A percentile compares a stretch with the other conserved stretches of the same genome.
Evolutionary conservation across 2,329 filamentous ascomycete species (phyloP).

Genomic region (Ceratocystis variospora): DNA sequence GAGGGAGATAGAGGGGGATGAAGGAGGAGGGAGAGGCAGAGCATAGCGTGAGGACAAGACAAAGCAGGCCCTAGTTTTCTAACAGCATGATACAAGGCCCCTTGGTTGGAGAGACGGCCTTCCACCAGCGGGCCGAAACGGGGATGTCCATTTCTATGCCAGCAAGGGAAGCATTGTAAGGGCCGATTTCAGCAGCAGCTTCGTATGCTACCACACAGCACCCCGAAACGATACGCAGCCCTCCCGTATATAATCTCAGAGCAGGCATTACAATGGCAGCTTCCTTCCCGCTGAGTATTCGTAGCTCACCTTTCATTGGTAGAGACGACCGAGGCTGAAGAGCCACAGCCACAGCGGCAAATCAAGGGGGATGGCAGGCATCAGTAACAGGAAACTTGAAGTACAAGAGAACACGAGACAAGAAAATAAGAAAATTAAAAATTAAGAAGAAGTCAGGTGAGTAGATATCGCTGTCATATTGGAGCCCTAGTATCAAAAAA

Average conservation of each 20-base stretch:
- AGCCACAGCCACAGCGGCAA: neutral
- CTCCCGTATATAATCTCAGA: neutral
- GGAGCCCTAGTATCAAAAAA: neutral
- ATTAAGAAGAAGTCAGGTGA: neutral
- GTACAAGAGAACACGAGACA: neutral
- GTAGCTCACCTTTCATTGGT: neutral
- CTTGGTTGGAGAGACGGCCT: neutral
- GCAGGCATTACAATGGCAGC: neutral
- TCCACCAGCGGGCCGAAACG: neutral
- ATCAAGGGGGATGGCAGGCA: neutral
- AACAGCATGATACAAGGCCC: neutral
- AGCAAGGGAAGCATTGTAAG: neutral
- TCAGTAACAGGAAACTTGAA: neutral
- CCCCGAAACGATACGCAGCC: neutral
- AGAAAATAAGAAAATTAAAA: neutral
- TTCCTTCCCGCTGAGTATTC: neutral
- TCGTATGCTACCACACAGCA: neutral
- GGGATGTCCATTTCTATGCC: neutral
- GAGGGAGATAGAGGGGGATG: too few species aligned
- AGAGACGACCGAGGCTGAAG: neutral
- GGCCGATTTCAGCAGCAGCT: too few species aligned
- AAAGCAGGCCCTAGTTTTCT: neutral
- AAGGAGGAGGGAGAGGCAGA: neutral
- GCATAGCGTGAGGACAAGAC: neutral
- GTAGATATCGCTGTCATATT: neutral